phyloP scores from a whole-genome alignment of 75 land plant genomes.

The Picea glauca region DNA sequence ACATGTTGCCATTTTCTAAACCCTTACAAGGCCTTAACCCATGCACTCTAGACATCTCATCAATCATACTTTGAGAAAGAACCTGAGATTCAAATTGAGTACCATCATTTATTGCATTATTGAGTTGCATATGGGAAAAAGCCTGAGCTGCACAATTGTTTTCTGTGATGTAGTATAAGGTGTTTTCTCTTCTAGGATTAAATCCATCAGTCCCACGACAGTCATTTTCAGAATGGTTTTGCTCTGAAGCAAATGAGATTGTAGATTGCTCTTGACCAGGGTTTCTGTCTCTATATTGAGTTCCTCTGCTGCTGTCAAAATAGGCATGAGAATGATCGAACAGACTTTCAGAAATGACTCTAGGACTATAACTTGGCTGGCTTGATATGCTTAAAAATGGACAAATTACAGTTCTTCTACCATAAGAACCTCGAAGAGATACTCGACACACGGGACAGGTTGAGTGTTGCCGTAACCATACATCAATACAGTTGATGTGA shows the following conservation, averaged over 20 bases:
- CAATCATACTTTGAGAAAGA: neutral
- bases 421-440: conserved; percentile 52
- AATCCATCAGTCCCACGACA: neutral
- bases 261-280: neutral
- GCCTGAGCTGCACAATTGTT: neutral
- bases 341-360: conserved; percentile 5
- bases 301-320: neutral
- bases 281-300: neutral
- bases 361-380: neutral
- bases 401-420: neutral
- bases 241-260: conserved; percentile 5
- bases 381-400: conserved; percentile 6
- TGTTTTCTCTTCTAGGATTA: neutral
- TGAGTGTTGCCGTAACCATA: conserved; percentile 72
- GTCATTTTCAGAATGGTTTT: neutral
- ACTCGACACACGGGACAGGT: conserved; percentile 83
- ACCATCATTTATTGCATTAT: conserved; percentile 3
- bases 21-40: neutral
- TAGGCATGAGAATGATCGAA: neutral
- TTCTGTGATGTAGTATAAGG: neutral
- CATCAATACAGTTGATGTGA: conserved; percentile 66
- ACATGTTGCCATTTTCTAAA: neutral
- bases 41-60: neutral
- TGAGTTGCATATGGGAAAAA: neutral
- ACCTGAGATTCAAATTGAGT: neutral